Conservation (phyloP, 1,284 basidiomycete genomes). For the Coniferiporia weirii region DNA sequence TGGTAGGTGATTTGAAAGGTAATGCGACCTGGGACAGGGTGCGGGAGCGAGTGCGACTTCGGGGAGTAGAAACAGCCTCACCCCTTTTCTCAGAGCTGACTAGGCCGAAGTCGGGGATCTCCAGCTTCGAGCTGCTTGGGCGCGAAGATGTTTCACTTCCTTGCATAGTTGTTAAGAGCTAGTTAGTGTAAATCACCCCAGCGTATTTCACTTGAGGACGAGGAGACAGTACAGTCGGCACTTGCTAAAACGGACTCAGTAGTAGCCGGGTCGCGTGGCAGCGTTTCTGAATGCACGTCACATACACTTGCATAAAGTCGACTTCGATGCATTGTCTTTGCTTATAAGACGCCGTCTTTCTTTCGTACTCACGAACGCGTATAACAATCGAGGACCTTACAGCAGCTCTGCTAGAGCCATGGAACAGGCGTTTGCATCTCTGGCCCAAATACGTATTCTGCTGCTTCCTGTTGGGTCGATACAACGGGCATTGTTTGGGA, state of each 20-base stretch:
- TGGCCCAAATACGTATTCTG: conserved; percentile 73
- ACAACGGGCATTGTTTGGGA: conserved; percentile 55
- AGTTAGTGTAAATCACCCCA: too few relatives aligned
- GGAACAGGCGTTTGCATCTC: conserved; percentile 70
- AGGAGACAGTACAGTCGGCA: too few relatives aligned
- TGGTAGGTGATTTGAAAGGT: conserved; percentile 6
- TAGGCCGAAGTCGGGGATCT: conserved; percentile 1
- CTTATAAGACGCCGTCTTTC: too few relatives aligned
- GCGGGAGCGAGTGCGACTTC: conserved; percentile 9
- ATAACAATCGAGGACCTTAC: neutral
- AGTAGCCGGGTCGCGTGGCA: too few relatives aligned
- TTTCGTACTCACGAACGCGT: neutral
- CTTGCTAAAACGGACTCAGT: too few relatives aligned
- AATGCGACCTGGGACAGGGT: conserved; percentile 12
- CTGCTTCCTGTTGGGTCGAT: conserved; percentile 76
- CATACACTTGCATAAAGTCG: too few relatives aligned
- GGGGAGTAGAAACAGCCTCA: neutral
- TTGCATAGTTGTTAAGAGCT: neutral
- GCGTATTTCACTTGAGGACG: too few relatives aligned
- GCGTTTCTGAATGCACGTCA: too few relatives aligned
- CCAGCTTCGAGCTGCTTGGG: neutral
- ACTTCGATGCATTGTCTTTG: too few relatives aligned
- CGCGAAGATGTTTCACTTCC: neutral
- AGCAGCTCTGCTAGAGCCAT: conserved; percentile 30
- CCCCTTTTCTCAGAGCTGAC: neutral